Conservation (phyloP, 495 filamentous ascomycete species). For the Aspergillus sparsus region DNA sequence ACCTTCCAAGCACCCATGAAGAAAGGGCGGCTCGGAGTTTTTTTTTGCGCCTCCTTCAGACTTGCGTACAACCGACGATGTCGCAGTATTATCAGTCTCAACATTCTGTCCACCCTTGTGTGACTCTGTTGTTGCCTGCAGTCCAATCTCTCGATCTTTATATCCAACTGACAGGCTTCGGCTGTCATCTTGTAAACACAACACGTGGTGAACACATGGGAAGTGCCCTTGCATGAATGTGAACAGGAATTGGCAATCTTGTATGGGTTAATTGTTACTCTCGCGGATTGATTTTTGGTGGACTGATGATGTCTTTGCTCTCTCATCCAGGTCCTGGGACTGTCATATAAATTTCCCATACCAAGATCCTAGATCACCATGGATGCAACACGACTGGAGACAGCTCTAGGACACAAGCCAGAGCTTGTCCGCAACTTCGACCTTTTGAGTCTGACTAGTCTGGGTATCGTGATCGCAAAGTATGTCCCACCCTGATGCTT, state of each 20-base stretch:
- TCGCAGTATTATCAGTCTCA: background rate
- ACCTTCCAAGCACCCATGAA: background rate
- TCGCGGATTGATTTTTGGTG: background rate
- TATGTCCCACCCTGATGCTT: slow-evolving; percentile 19
- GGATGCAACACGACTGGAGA: slow-evolving; percentile 44
- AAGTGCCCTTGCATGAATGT: slow-evolving; percentile 9
- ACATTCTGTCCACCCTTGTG: background rate
- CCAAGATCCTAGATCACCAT: slow-evolving; percentile 11
- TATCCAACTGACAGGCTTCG: background rate
- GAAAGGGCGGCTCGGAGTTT: background rate
- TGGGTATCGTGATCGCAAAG: slow-evolving; percentile 52
- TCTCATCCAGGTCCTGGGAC: background rate
- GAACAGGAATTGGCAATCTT: background rate
- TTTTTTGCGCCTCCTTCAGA: background rate
- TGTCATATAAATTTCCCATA: too few species aligned
- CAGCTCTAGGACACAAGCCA: slow-evolving; percentile 49
- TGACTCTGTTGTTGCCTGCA: background rate
- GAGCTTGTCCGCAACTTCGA: slow-evolving; percentile 43
- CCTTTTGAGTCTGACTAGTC: slow-evolving; percentile 45
- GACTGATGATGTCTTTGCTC: too few species aligned
- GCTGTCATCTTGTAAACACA: background rate
- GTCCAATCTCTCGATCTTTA: background rate
- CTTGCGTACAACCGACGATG: background rate
- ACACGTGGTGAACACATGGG: slow-evolving; percentile 11
- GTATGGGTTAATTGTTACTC: background rate